These are phyloP conservation scores for Yamadazyma laniorum DNA, from an alignment of 805 yeast genomes.

Conservation along the genomic window DNA sequence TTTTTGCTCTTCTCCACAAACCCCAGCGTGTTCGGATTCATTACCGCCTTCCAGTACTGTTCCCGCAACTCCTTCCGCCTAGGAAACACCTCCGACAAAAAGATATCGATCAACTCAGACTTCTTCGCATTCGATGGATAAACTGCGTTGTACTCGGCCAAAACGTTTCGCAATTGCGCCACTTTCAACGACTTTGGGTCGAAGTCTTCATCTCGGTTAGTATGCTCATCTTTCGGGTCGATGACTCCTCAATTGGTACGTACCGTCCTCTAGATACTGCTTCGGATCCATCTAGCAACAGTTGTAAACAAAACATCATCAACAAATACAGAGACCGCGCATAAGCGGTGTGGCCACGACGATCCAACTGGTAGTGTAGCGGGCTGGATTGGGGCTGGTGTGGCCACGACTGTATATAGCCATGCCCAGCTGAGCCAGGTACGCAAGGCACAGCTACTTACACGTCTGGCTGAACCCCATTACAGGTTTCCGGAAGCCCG, in stretches of 20 bases:
- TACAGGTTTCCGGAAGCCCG: too few species aligned
- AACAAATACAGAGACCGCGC: too few species aligned
- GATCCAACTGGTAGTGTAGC: too few species aligned
- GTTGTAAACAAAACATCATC: not conserved
- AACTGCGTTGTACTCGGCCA: slow-evolving; percentile 60
- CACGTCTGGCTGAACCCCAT: too few species aligned
- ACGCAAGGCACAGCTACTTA: too few species aligned
- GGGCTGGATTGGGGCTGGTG: too few species aligned
- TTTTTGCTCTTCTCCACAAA: slow-evolving; percentile 3
- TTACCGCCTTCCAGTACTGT: slow-evolving; percentile 17
- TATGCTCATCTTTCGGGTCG: not conserved
- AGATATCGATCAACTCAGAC: slow-evolving; percentile 58
- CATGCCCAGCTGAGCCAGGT: too few species aligned
- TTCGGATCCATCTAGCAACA: slow-evolving; percentile 5
- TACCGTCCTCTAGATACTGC: slow-evolving; percentile 3
- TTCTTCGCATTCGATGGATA: slow-evolving; percentile 69
- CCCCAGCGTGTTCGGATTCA: slow-evolving; percentile 5
- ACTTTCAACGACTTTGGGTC: slow-evolving; percentile 66
- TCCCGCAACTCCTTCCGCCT: slow-evolving; percentile 42
- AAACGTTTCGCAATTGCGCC: slow-evolving; percentile 65
- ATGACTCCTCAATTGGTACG: not conserved
- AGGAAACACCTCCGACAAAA: slow-evolving; percentile 52
- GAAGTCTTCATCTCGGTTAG: slow-evolving; percentile 48
- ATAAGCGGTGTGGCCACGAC: too few species aligned
- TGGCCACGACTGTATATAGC: too few species aligned